Evolutionary conservation across 1,284 basidiomycete species (phyloP).

Genomic region (Marasmius tenuissimus): DNA sequence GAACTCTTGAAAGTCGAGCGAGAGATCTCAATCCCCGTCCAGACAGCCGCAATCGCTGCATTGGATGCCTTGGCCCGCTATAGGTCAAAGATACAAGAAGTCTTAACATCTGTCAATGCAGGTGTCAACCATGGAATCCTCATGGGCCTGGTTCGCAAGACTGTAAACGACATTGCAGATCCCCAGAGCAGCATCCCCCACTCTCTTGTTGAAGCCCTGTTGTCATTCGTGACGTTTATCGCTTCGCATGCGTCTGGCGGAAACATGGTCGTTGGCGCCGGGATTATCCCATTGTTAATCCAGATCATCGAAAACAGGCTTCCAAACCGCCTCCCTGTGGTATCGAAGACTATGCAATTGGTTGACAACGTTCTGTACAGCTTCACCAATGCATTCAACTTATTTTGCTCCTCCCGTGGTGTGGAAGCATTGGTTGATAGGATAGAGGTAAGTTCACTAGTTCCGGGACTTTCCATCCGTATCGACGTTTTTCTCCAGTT

Average conservation of each 20-base stretch:
- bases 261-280: conserved; percentile 97
- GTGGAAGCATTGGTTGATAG: conserved; percentile 84
- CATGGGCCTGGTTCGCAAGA: conserved; percentile 84
- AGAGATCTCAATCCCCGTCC: conserved; percentile 66
- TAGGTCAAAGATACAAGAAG: conserved; percentile 81
- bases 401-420: conserved; percentile 86
- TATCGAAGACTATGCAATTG: conserved; percentile 89
- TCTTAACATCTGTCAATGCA: conserved; percentile 89
- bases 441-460: conserved; percentile 64
- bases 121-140: conserved; percentile 96
- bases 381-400: conserved; percentile 83
- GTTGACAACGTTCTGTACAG: conserved; percentile 93
- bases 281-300: conserved; percentile 86
- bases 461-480: background rate
- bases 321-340: conserved; percentile 64
- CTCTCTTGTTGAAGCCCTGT: conserved; percentile 83
- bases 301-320: conserved; percentile 82
- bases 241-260: conserved; percentile 83
- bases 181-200: conserved; percentile 69
- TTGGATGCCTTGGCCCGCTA: conserved; percentile 91
- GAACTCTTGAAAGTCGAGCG: conserved; percentile 84
- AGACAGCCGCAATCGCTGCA: conserved; percentile 84
- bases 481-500: conserved; percentile 39
- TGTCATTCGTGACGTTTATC: conserved; percentile 88
- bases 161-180: conserved; percentile 69